Conservation (phyloP, 2,329 filamentous ascomycete species). For the Arthrocladium fulminans region DNA sequence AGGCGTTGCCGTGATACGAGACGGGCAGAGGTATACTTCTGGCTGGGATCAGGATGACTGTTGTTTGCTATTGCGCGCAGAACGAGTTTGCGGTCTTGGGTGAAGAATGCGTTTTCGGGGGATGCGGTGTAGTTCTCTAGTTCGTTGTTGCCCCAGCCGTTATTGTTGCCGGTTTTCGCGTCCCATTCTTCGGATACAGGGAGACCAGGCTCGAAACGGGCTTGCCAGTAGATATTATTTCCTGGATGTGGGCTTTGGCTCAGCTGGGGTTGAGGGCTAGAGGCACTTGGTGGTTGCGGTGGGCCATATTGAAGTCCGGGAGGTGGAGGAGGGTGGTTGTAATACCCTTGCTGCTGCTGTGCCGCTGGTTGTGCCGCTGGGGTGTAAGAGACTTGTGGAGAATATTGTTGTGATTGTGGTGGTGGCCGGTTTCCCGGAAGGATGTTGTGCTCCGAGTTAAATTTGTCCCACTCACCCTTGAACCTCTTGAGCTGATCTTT, state of each 20-base stretch:
- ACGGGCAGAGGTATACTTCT: constrained; percentile 21
- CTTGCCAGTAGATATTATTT: constrained; percentile 17
- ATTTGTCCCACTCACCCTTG: constrained; percentile 7
- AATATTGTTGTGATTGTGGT: constrained; percentile 6
- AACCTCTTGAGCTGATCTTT: constrained; percentile 9
- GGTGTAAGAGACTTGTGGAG: background rate
- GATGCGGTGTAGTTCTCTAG: constrained; percentile 20
- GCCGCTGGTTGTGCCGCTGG: background rate
- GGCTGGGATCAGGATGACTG: constrained; percentile 12
- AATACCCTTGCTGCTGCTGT: constrained; percentile 3
- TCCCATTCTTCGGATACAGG: constrained; percentile 19
- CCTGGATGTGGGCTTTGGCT: constrained; percentile 5
- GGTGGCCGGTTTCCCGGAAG: constrained; percentile 7
- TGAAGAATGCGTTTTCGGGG: constrained; percentile 18
- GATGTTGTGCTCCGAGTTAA: constrained; percentile 8
- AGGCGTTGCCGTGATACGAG: constrained; percentile 21
- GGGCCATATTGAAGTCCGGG: constrained; percentile 9
- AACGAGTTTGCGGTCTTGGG: constrained; percentile 18
- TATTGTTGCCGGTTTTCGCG: constrained; percentile 21
- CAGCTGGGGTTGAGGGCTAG: constrained; percentile 3
- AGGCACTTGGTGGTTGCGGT: constrained; percentile 5
- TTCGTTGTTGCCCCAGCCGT: constrained; percentile 24
- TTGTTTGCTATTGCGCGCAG: constrained; percentile 18
- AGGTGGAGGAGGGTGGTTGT: constrained; percentile 11
- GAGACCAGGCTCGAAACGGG: constrained; percentile 15